Evolutionary conservation across 1,284 basidiomycete genomes (phyloP), one percentile per base, ranked within the genome.

Genomic region (Rhodotorula sp.): DNA sequence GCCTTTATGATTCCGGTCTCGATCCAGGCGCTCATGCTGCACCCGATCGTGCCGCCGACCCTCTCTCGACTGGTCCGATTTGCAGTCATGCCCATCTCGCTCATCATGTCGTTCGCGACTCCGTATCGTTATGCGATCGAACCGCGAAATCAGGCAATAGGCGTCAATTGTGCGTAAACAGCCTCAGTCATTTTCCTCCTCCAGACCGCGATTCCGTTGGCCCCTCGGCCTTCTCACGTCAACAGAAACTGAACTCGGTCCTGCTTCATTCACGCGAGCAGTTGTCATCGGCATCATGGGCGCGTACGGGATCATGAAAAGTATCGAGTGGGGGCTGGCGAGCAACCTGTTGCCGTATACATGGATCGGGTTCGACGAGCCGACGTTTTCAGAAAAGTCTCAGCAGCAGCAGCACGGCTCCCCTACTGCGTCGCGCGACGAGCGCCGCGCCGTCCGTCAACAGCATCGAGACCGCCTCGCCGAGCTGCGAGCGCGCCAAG

Each of bases 231-330:
- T 60, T 60, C 58, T 45, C 58, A 46, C n/a, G 44, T 26, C 10
- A 33, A 48, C 6, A 17, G 48, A 22, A 24, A 22, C 58, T 26
- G n/a, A 14, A 12, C 37, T 26, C 15, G 44, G 45, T 37, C 45
- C 29, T 46, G 42, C 7, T 10, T 24, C 62, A 20, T 42, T 2
- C 15, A 1, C 17, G 17, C 24, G 14, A 15, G 37, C 64, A 60
- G 67, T 71, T 18, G 54, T 71, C 51, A n/a, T 64, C 26, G 69
- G 69, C 10, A 71, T 71, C 63, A 66, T 66, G 69, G 69, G 69
- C n/a, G 69, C 56, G 2, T 70, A 75, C 62, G 71, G 60, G 3
- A 45, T 61, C 18, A 71, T 69, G 74, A 75, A 75, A 44, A 57
- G 51, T 6, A 5, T 72, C 60, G 74, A 75, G 58, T 75, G 67